Base-by-base conservation (phyloP, 495 filamentous ascomycete genomes). In the Penicillium nucicola region DNA sequence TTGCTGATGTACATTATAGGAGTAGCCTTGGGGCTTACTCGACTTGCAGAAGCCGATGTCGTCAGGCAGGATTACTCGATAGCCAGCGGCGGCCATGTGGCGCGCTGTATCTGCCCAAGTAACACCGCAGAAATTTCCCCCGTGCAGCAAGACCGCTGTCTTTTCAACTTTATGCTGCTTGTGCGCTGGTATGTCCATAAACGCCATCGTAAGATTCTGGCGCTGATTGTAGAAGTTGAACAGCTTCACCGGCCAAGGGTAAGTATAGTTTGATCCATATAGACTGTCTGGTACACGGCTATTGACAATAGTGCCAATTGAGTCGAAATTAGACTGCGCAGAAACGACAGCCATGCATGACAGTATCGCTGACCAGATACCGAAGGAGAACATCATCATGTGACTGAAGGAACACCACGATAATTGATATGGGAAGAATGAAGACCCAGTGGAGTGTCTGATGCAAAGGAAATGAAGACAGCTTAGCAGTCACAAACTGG, bases 21-120 rank as follows among this genome's bases (percentile, higher is more conserved):
- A 39, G 23, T 56, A 56, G 14, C 53, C 53, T 35, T 52, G 53
- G n/a, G 53, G 53, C 14, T 56, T 56, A 42, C 53, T 56, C 19
- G 53, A 56, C 14, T 56, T 56, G 53, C 53, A 56, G 14, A 56
- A 56, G 22, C 53, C 53, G 31, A 56, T 56, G 38, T 56, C 53
- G 12, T 56, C 53, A 23, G 53, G 53, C 23, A 56, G 9, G 18
- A 56, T 56, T 31, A 56, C 53, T 42, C 53, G 48, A 28, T 56
- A 56, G 32, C 53, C 53, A 2, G 37, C 42, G 13, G 53, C 53
- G 2, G 53, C 47, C 4, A 56, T 19, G 2, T 52, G 42, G 14
- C 53, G 48, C 25, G 53, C 53, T 0, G 53, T 56, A 37, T 46
- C 53, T 8, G 48, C 46, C 53, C 53, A 56, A 42, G 53, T 56